Conservation (phyloP, 148 eudicot genomes). For the Hydrangea macrophylla region DNA sequence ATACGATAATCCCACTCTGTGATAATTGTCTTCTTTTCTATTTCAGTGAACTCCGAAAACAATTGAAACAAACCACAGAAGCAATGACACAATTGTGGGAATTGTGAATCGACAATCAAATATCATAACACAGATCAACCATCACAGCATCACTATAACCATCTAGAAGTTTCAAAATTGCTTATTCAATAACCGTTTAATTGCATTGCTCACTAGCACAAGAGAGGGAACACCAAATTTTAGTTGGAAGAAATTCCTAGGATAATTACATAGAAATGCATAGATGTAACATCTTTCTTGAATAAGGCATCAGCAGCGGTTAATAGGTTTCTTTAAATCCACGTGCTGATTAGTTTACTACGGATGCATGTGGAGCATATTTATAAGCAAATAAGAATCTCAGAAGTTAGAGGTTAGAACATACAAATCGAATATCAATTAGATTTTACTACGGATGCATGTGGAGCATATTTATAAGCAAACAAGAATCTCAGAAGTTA, state of each 20-base stretch:
- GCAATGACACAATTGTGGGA: neutral
- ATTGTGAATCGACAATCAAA: neutral
- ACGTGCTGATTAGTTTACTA: neutral
- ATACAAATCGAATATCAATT: neutral
- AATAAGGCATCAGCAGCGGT: too few relatives aligned
- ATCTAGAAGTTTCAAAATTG: too few relatives aligned
- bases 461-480: neutral
- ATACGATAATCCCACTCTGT: slow-evolving; percentile 4
- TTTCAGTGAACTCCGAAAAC: neutral
- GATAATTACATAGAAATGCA: too few relatives aligned
- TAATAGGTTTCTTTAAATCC: too few relatives aligned
- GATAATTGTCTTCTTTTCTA: neutral
- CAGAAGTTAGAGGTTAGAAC: neutral
- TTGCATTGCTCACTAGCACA: neutral
- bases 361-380: neutral
- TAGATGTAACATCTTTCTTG: neutral
- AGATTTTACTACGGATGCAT: neutral
- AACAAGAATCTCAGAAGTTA: too few relatives aligned
- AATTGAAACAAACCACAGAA: neutral
- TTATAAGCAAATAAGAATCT: neutral
- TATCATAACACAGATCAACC: too few relatives aligned
- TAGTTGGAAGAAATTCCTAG: too few relatives aligned
- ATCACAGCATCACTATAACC: neutral
- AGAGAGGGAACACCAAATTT: neutral
- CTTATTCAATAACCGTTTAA: neutral